Evolutionary conservation across 495 filamentous ascomycete species (phyloP), one percentile per base, ranked within the genome.

Genomic region (Penicillium malachiteum): DNA sequence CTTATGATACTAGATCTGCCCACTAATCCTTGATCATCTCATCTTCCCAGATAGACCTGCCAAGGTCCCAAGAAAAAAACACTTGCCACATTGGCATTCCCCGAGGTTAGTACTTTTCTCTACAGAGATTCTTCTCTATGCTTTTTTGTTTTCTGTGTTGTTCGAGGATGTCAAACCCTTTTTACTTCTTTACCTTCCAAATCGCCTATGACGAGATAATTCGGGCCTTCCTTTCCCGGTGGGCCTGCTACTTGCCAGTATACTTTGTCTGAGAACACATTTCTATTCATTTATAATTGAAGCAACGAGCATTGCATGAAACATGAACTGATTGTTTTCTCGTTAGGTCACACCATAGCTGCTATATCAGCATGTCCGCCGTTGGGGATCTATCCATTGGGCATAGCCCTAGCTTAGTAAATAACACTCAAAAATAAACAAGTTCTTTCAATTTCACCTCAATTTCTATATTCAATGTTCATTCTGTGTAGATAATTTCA

Each of bases 191-290:
- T 89, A 88, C 84, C 80, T 85, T 76, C 87, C 80, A 88, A 96
- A 78, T 94, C 92, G 92, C 85, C 90, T 87, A 86, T 96, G 92
- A 93, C 86, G 90, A 90, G 77, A 79, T 60, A 75, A 75, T 84
- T 77, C 83, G 85, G 87, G 84, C 79, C 76, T 73, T 76, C 79
- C 78, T 79, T 84, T 82, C 76, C 81, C 77, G 81, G 80, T 79
- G 72, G 76, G 81, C 85, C 87, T 93, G 91, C 84, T 95, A 94
- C 91, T 96, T 91, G 91, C 91, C 91, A 96, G 91, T 95, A 94
- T 81, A 84, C 77, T 71, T 87, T 90, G 89, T 94, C 91, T 96
- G 91, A 93, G 74, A 77, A 70, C 65, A 56, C 58, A 56, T 56
- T 48, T 47, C 46, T 33, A 40, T 43, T 46, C 14, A 39, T 26